Conservation (phyloP, 345 rosid genomes). For the Barbarea vulgaris region DNA sequence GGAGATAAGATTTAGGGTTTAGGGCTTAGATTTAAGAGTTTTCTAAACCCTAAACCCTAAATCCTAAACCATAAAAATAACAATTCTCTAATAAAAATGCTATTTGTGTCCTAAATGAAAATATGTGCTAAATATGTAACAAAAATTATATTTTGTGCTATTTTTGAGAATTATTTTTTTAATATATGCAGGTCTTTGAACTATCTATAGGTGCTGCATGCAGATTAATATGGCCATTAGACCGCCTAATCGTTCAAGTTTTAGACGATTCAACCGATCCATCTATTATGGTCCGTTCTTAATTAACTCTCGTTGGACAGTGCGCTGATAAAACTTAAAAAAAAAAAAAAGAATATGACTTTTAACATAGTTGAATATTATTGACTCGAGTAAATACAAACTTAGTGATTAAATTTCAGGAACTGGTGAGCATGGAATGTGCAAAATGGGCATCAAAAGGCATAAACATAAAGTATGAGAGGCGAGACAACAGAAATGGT, state of each 20-base stretch:
- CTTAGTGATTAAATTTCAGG: conserved; percentile 9
- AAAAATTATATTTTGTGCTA: no score
- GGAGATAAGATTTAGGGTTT: no score
- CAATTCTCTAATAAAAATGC: no score
- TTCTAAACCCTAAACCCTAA: no score
- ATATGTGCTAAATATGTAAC: no score
- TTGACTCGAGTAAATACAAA: not conserved
- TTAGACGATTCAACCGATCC: conserved; percentile 66
- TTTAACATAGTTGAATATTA: not conserved
- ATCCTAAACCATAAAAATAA: no score
- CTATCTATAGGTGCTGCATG: conserved; percentile 63
- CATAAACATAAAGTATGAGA: conserved; percentile 34
- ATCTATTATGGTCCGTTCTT: conserved; percentile 48
- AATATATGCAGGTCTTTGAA: conserved; percentile 52
- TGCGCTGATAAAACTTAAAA: no score
- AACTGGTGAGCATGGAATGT: conserved; percentile 30
- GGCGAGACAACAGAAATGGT: conserved; percentile 48
- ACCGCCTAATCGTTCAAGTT: conserved; percentile 56
- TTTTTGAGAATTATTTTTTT: no score
- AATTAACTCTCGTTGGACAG: not conserved
- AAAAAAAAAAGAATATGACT: not conserved
- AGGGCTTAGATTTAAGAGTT: no score
- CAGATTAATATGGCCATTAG: conserved; percentile 56
- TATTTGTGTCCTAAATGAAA: no score
- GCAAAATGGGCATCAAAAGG: conserved; percentile 37